Evolutionary conservation across 148 eudicot species (phyloP), one percentile per base, ranked within the genome.

Genomic region (Camellia japonica): DNA sequence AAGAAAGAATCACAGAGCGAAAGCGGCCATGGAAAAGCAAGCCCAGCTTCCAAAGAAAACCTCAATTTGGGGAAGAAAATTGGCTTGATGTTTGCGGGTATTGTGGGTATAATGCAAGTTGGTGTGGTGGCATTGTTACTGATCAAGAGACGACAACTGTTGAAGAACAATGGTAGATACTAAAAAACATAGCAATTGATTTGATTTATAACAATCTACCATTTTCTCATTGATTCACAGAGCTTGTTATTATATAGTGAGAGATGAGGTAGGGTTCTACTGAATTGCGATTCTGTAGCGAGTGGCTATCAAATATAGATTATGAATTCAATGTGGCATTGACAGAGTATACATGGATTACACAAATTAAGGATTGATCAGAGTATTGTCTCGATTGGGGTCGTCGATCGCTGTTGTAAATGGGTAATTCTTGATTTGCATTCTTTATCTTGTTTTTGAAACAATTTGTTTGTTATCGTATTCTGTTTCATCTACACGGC

Each of bases 81-180:
- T 51, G 97, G 97, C 54, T 60, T 91, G 71, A 43, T 88, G 62
- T 91, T 93, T 87, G 78, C 79, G 18, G 97, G 92, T 6, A 80
- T 91, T 81, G 95, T 75, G 15, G 82, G 46, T 67, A 87, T 89
- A 74, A 85, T 91, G 88, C 97, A 93, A 77, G 74, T 91, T 81
- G 87, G 92, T 69, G 94, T 89, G 41, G 86, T 86, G 74, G 88
- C 88, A 6, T 93, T 89, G 80, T 79, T 93, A 76, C 75, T 87
- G 47, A 84, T 88, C 82, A 82, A 84, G 75, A 87, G 89, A 86
- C 85, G 88, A 74, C 90, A 84, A 49, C 83, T 91, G 66, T 81
- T 81, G 14, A 87, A 82, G 80, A 74, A 77, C 75, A 79, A 71
- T 23, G 79, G 79, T 64, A 78, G 79, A 82, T 68, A 56, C 13